These are phyloP conservation scores for Phytomonas sp. DNA, from an alignment of 208 protist genomes.

Conservation along the genomic window DNA sequence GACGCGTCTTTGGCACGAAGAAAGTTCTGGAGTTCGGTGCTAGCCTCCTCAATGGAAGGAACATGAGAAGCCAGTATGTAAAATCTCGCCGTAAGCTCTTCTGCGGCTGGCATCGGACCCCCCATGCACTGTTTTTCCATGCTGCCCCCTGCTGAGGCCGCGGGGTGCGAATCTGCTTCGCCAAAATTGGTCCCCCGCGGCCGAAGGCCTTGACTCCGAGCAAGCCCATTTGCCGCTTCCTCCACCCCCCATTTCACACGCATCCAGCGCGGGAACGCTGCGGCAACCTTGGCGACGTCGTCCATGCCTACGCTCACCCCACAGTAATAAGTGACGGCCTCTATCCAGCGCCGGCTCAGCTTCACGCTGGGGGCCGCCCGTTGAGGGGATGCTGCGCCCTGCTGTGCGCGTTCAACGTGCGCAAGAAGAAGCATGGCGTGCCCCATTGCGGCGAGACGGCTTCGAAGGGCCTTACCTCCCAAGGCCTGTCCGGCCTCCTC, in stretches of 20 bases:
- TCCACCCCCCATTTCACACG: conserved; percentile 27
- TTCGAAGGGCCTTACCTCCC: conserved; percentile 10
- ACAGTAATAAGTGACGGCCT: conserved; percentile 50
- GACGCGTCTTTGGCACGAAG: conserved; percentile 15
- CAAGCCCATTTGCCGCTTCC: background rate
- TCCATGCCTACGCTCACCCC: conserved; percentile 32
- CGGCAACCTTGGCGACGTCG: conserved; percentile 55
- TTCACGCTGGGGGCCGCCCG: background rate
- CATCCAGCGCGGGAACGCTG: conserved; percentile 44
- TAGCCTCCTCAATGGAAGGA: conserved; percentile 30
- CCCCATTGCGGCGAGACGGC: conserved; percentile 40
- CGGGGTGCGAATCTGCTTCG: background rate
- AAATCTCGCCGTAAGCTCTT: conserved; percentile 19
- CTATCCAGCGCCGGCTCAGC: conserved; percentile 37
- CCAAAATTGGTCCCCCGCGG: background rate
- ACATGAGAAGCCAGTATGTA: conserved; percentile 22
- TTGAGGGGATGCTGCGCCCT: conserved; percentile 18
- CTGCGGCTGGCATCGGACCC: background rate
- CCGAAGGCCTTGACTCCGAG: background rate
- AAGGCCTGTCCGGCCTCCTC: too few relatives aligned
- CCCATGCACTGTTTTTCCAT: background rate
- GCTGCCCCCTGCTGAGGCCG: background rate
- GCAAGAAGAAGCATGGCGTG: conserved; percentile 68
- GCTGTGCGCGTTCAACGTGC: conserved; percentile 58
- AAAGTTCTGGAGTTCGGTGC: conserved; percentile 7